Percentiles rank a stretch among this genome's conserved stretches.
Conservation (phyloP, 2,329 filamentous ascomycete species). For the Drechslerella dactyloides region DNA sequence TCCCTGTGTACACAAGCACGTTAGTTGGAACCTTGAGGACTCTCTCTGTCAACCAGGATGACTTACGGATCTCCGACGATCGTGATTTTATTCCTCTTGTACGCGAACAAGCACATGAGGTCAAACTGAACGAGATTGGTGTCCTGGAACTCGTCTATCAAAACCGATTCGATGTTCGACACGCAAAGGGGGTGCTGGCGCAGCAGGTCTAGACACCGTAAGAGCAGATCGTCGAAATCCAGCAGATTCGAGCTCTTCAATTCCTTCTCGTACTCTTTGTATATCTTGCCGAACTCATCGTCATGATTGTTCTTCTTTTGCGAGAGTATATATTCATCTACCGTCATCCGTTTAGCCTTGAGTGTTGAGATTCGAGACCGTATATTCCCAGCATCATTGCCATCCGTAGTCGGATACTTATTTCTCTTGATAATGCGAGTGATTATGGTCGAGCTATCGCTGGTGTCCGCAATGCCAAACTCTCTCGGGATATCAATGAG, state of each 20-base stretch:
- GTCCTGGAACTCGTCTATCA: slow-evolving; percentile 98
- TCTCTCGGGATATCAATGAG: slow-evolving; percentile 80
- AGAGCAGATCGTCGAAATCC: slow-evolving; percentile 91
- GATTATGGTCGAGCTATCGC: slow-evolving; percentile 74
- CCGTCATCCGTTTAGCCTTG: slow-evolving; percentile 64
- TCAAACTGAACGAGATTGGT: slow-evolving; percentile 96
- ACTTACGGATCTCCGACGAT: slow-evolving; percentile 82
- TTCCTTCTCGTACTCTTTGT: slow-evolving; percentile 77
- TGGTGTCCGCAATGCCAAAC: slow-evolving; percentile 88
- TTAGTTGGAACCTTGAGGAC: not conserved
- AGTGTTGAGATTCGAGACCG: slow-evolving; percentile 74
- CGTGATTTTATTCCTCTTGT: slow-evolving; percentile 76
- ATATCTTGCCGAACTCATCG: slow-evolving; percentile 71
- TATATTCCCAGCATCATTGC: slow-evolving; percentile 73
- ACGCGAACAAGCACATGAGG: slow-evolving; percentile 85
- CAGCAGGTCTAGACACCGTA: slow-evolving; percentile 81
- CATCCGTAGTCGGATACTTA: slow-evolving; percentile 59
- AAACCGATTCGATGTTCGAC: slow-evolving; percentile 83
- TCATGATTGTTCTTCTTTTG: slow-evolving; percentile 53
- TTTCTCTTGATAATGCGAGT: slow-evolving; percentile 78
- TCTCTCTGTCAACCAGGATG: not conserved
- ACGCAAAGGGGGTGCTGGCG: slow-evolving; percentile 77
- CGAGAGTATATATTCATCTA: slow-evolving; percentile 55
- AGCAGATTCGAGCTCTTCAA: slow-evolving; percentile 78
- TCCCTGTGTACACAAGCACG: slow-evolving; percentile 61